Conservation (phyloP, 139 green algal genomes). For the Diplosphaera chodatii region DNA sequence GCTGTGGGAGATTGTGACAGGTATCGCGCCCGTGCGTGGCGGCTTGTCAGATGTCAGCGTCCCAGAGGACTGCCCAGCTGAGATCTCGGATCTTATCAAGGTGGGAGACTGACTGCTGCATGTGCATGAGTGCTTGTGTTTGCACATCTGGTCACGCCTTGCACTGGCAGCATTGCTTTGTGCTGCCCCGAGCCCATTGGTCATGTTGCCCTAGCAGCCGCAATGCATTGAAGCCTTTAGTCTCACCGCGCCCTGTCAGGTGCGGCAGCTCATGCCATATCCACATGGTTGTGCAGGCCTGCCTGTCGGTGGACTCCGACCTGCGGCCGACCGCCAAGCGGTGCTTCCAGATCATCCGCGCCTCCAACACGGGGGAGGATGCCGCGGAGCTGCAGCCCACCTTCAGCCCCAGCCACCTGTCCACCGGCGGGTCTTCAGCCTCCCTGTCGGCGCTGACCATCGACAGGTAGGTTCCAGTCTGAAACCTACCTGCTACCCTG, state of each 20-base stretch:
- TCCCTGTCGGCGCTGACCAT: not conserved
- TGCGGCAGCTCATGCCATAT: too few relatives aligned
- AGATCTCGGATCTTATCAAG: conserved; percentile 15
- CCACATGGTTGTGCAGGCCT: too few relatives aligned
- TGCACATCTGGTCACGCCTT: too few relatives aligned
- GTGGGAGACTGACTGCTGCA: not conserved
- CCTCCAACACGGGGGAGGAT: not conserved
- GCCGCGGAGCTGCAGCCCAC: not conserved
- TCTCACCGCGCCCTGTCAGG: too few relatives aligned
- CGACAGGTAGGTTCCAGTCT: too few relatives aligned
- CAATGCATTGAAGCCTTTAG: too few relatives aligned
- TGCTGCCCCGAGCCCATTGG: too few relatives aligned
- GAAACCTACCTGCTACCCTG: too few relatives aligned
- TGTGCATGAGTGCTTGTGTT: too few relatives aligned
- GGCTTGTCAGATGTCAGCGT: conserved; percentile 12
- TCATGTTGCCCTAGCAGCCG: too few relatives aligned
- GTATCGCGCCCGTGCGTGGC: conserved; percentile 4
- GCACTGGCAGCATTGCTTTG: too few relatives aligned
- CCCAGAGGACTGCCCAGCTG: conserved; percentile 17
- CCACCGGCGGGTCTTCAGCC: not conserved
- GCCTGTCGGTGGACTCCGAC: not conserved
- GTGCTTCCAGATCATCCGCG: not conserved
- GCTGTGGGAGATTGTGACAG: conserved; percentile 22
- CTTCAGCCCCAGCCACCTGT: not conserved
- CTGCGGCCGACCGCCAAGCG: not conserved